Conservation (phyloP, 495 filamentous ascomycete genomes). For the Saxophila tyrrhenica region DNA sequence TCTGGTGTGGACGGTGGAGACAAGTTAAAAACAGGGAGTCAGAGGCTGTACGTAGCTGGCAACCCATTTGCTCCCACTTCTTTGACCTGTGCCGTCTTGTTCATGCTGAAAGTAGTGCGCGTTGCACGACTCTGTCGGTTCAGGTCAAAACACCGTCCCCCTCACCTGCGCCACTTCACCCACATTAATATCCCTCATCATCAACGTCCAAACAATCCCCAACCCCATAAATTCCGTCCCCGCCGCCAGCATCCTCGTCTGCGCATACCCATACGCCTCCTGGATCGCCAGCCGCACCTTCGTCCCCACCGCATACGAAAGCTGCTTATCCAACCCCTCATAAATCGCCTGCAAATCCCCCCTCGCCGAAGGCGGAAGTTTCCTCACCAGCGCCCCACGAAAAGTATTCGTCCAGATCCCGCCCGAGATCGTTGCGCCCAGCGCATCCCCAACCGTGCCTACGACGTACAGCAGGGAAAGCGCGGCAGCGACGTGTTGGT, state of each 20-base stretch:
- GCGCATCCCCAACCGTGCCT: constrained; percentile 48
- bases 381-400: constrained; percentile 36
- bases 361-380: constrained; percentile 39
- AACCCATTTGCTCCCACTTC: background rate
- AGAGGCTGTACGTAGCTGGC: background rate
- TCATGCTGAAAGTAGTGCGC: too few relatives aligned
- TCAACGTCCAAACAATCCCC: background rate
- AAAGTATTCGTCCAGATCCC: constrained; percentile 58
- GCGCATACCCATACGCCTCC: constrained; percentile 43
- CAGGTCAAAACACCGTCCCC: background rate
- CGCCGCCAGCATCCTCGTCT: constrained; percentile 21
- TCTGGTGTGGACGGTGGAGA: background rate
- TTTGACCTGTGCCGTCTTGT: background rate
- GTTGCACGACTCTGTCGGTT: too few relatives aligned
- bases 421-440: constrained; percentile 47
- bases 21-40: constrained; percentile 1
- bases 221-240: constrained; percentile 2
- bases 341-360: constrained; percentile 40
- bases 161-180: background rate
- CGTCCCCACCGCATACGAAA: constrained; percentile 42
- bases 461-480: constrained; percentile 51
- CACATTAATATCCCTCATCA: background rate
- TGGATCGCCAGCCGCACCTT: constrained; percentile 43
- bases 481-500: constrained; percentile 52
- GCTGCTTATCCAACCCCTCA: constrained; percentile 36